Conservation (phyloP, 495 filamentous ascomycete genomes). For the Penicillium turbatum region DNA sequence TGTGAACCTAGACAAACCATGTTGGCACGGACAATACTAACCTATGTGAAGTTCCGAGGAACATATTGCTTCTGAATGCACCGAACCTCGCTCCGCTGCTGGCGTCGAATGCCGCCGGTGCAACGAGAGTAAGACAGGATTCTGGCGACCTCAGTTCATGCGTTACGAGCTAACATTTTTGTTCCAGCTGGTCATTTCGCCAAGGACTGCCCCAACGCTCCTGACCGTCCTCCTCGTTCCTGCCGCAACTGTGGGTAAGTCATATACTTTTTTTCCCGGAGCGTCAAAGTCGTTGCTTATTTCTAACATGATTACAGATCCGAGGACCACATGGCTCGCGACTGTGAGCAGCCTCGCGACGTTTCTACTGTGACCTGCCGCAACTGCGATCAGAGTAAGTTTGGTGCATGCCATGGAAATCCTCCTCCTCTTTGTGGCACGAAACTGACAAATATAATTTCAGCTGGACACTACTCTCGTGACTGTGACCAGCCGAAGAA, state of each 20-base stretch:
- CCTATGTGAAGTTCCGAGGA: conserved; percentile 43
- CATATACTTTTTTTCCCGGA: neutral
- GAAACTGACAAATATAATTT: neutral
- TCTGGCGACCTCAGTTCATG: neutral
- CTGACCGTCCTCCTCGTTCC: conserved; percentile 37
- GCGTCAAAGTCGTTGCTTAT: neutral
- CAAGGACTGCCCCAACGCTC: conserved; percentile 67
- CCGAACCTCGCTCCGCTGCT: conserved; percentile 66
- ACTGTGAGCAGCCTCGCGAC: conserved; percentile 52
- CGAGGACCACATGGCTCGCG: conserved; percentile 51
- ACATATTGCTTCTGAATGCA: conserved; percentile 58
- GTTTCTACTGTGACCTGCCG: conserved; percentile 53
- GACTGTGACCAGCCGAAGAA: conserved; percentile 77
- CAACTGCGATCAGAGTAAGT: conserved; percentile 61
- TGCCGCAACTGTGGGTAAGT: conserved; percentile 64
- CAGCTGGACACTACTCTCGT: conserved; percentile 62
- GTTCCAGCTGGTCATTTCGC: conserved; percentile 73
- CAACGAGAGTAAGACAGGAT: conserved; percentile 50
- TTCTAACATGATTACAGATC: conserved; percentile 31
- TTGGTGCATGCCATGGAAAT: neutral
- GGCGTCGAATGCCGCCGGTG: conserved; percentile 80
- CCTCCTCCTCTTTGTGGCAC: neutral
- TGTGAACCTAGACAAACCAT: conserved; percentile 17
- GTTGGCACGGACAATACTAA: conserved; percentile 7
- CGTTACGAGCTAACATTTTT: conserved; percentile 11